Conservation (phyloP, 179 eudicot genomes). For the Corrigiola litoralis region DNA sequence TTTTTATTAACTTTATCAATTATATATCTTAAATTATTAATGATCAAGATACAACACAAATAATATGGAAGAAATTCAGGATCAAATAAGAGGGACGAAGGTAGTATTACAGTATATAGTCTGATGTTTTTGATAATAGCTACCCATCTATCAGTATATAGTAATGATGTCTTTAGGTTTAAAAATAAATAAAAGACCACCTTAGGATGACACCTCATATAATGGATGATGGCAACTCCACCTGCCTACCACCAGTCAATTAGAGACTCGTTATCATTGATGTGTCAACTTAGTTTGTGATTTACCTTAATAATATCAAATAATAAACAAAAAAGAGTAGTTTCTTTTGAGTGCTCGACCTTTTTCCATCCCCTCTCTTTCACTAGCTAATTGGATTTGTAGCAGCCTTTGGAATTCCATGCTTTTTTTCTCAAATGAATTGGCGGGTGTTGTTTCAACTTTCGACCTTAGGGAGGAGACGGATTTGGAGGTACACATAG, state of each 20-base stretch:
- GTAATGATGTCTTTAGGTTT: constrained; percentile 3
- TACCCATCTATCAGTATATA: neutral
- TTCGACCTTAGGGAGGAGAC: no score
- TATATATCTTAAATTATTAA: no score
- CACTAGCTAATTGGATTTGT: neutral
- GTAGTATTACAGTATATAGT: no score
- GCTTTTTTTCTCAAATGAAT: no score
- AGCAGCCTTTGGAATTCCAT: neutral
- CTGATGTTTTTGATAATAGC: neutral
- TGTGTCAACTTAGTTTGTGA: constrained; percentile 19
- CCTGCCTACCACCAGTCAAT: constrained; percentile 25
- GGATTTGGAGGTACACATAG: no score
- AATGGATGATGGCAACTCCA: constrained; percentile 27
- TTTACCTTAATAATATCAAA: constrained; percentile 15
- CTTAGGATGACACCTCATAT: constrained; percentile 24
- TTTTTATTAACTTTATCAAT: no score
- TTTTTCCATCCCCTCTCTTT: constrained; percentile 1
- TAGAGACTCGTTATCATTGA: constrained; percentile 22
- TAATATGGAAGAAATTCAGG: no score
- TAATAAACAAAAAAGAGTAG: constrained; percentile 1
- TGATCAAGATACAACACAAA: no score
- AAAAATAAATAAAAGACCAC: neutral
- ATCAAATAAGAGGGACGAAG: no score
- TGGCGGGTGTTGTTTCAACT: no score
- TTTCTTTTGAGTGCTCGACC: constrained; percentile 8